Evolutionary conservation across 1,284 basidiomycete species (phyloP), one percentile per base, ranked within the genome.

Genomic region (Hypsizygus ulmarius): DNA sequence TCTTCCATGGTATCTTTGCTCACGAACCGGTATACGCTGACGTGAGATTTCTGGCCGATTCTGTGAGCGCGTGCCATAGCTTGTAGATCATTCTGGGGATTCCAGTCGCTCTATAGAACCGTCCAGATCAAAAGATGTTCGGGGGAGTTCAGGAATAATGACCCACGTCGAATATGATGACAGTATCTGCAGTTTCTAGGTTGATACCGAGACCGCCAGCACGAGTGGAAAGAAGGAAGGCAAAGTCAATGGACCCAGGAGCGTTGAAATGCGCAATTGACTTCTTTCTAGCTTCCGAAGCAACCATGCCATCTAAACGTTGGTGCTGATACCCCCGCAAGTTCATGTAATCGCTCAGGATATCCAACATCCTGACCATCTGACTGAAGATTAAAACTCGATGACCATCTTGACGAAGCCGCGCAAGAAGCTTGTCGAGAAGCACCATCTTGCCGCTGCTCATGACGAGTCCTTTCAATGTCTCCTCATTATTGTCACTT

Each of bases 1-100:
- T 99, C 97, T 69, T 99, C 97, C 78, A 99, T 95, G 11, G 96
- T 99, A 64, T 97, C 96, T 72, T 99, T 98, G 63, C 93, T 96
- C 62, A 99, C 93, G 64, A 99, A 90, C 35, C 96, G 88, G 70
- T 97, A 99, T 42, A 99, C 97, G 65, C 87, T 97, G 62, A 99
- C 97, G 69, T 99, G 96, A 45, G 90, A 90, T 70, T 98, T 98
- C 70, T 99, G 90, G 14, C 96, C 92, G 62, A 97, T 97, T 56
- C 94, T 90, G 70, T 97, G 94, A 1, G 94, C 94, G 52, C 95
- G 87, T 47, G 96, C 97, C 97, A 99, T 99, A 11, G 96, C 96
- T 71, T 99, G 96, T 52, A 99, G 70, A 65, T 99, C 96, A 69
- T 98, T 98, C 69, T 98, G 96, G 15, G 96, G 96, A 69, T 98